phyloP scores from a whole-genome alignment of 148 eudicot species.

The Chenopodium berlandieri region DNA sequence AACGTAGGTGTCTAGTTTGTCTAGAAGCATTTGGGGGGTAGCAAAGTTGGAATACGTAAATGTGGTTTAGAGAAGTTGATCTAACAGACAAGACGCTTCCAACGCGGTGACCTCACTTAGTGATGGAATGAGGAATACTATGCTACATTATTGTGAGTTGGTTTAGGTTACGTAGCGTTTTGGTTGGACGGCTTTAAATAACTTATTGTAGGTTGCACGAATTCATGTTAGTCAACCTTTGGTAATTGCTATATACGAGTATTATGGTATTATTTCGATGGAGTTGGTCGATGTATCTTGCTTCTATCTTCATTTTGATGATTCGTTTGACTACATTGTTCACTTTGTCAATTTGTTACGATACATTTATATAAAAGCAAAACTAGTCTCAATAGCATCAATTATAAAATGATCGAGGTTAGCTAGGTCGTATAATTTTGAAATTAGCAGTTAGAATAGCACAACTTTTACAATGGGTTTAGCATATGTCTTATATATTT shows the following conservation, averaged over 20 bases:
- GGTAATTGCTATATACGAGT: too few relatives aligned
- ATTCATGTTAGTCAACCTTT: background rate
- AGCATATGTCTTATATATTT: too few relatives aligned
- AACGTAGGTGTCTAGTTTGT: background rate
- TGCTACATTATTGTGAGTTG: too few relatives aligned
- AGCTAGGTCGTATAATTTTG: too few relatives aligned
- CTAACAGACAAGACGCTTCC: constrained; percentile 9
- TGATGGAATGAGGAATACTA: too few relatives aligned
- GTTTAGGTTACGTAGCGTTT: background rate
- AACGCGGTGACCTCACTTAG: constrained; percentile 3
- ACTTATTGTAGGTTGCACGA: background rate
- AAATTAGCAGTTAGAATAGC: too few relatives aligned
- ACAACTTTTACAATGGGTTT: too few relatives aligned
- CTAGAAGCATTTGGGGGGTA: background rate
- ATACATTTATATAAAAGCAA: too few relatives aligned
- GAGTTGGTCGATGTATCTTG: constrained; percentile 3
- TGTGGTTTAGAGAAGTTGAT: background rate
- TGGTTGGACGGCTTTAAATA: background rate
- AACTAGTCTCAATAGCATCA: too few relatives aligned
- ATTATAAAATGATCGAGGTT: too few relatives aligned
- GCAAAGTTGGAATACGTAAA: background rate
- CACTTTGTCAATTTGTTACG: background rate
- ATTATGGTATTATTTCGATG: background rate
- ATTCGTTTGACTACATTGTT: background rate
- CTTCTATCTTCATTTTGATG: background rate